A percentile compares a stretch with the other conserved stretches of the same genome.
These are phyloP conservation scores for Colletotrichum tofieldiae DNA, from an alignment of 2,329 filamentous ascomycete species.

Conservation along the genomic window DNA sequence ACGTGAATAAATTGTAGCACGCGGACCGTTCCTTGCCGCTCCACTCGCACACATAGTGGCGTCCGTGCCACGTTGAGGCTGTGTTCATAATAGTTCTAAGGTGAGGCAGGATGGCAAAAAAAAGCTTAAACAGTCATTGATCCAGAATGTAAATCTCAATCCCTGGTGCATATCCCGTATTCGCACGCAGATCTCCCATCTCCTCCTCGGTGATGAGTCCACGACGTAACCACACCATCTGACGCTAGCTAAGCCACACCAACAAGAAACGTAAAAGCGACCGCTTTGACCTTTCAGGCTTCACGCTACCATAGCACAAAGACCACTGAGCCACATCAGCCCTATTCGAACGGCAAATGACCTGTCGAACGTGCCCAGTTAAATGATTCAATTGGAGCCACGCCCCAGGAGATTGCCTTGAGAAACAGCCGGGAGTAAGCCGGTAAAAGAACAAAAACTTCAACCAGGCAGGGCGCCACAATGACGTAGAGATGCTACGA, in stretches of 20 bases:
- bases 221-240: conserved; percentile 16
- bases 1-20: neutral
- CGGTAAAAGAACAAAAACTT: neutral
- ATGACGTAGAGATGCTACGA: conserved; percentile 28
- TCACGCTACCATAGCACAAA: neutral
- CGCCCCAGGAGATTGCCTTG: conserved; percentile 10
- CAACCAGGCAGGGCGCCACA: conserved; percentile 17
- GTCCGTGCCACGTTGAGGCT: neutral
- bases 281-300: conserved; percentile 13
- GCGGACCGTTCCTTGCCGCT: neutral
- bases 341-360: conserved; percentile 18
- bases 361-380: conserved; percentile 8
- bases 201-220: neutral
- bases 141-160: neutral
- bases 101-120: neutral
- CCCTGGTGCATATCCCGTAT: neutral
- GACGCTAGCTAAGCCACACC: conserved; percentile 5
- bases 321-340: conserved; percentile 11
- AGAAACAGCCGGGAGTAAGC: conserved; percentile 19
- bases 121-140: neutral
- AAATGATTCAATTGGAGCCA: conserved; percentile 8
- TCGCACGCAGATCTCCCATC: neutral
- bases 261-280: conserved; percentile 24
- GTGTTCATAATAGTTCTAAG: neutral
- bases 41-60: neutral